Evolutionary conservation across 257 asterid species (phyloP), one percentile per base, ranked within the genome.

Genomic region (Fraxinus cuspidata): DNA sequence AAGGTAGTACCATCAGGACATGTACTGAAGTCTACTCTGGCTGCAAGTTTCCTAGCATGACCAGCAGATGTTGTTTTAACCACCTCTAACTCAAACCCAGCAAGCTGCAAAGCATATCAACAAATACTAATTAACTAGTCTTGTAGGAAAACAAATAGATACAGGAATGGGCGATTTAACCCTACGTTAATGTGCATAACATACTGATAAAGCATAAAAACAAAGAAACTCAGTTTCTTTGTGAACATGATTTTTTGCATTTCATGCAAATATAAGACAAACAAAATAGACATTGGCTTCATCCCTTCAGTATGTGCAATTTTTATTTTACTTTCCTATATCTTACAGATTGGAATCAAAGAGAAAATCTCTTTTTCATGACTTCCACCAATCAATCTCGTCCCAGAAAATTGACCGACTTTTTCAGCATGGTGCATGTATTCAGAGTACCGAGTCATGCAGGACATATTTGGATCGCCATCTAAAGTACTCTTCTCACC

Each of bases 61-160:
- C 99, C 99, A 75, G 98, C 98, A 80, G 91, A 90, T 84, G 94
- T 89, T 81, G 99, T 96, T 81, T 96, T 93, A 63, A 89, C 96
- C 77, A 96, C 91, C 84, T 93, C 98, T 85, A 96, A 85, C 84
- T 93, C 90, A 88, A 96, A 96, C 78, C 99, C 99, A 6, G 99
- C 98, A 79, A 96, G 97, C 99, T 96, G 94, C 76, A 81, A 78
- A 80, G 37, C 31, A 81, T 74, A 80, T 56, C 56, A 79, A 70
- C 63, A 78, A 34, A 60, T 25, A 47, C 35, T 72, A 75, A 81
- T 69, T 80, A 56, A 35, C 27, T 74, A 51, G 13, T 58, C 58
- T 72, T 8, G 34, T 35, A 32, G 38, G 25, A 78, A 21, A 58
- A 21, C 2, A 58, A 58, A 21, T 21, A 7, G 4, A 19, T 19